Base-by-base conservation (phyloP, 1,284 basidiomycete species). In the Agaricales sp. region DNA sequence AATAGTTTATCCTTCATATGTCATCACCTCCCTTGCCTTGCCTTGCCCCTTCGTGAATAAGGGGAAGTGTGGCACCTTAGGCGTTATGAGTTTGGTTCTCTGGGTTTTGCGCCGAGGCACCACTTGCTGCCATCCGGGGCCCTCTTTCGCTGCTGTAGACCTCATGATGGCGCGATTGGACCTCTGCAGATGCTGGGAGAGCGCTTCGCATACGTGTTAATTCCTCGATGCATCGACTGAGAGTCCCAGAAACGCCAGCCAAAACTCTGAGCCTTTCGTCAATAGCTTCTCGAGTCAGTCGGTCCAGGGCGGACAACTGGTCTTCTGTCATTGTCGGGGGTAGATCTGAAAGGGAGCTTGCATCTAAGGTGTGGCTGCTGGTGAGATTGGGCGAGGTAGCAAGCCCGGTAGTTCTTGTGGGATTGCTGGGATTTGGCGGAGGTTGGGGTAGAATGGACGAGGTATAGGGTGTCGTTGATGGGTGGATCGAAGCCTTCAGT, bases 181-280 rank as follows among this genome's bases (percentile, higher is more conserved):
- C n/a, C n/a, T n/a, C n/a, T n/a, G n/a, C n/a, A n/a, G n/a, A n/a
- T n/a, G n/a, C 8, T 41, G 87, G 83, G 45, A 90, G 68, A 14
- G 77, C 69, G 55, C 87, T 91, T 56, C 84, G 71, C 61, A 90
- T 68, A 53, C 78, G 68, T 61, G 83, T 75, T 51, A 94, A 68
- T 55, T 93, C 88, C 58, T 87, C 84, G 46, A 88, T 74, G 54
- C 87, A 83, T 16, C 74, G 69, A 60, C 77, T 78, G 12, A 91
- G 70, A 11, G 78, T 74, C 24, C 69, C 70, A 45, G 87, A 87
- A 23, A 92, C 82, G 24, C 78, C 74, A 63, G 88, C 83, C 22
- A 94, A 66, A 21, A 89, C 74, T 39, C 79, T 70, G 52, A 94
- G 66, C 50, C 90, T 75, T 62, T 92, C 87, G 54, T 92, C 87